Evolutionary conservation across 768 basidiomycete genomes (phyloP).

Genomic region (Tulasnella sp.): DNA sequence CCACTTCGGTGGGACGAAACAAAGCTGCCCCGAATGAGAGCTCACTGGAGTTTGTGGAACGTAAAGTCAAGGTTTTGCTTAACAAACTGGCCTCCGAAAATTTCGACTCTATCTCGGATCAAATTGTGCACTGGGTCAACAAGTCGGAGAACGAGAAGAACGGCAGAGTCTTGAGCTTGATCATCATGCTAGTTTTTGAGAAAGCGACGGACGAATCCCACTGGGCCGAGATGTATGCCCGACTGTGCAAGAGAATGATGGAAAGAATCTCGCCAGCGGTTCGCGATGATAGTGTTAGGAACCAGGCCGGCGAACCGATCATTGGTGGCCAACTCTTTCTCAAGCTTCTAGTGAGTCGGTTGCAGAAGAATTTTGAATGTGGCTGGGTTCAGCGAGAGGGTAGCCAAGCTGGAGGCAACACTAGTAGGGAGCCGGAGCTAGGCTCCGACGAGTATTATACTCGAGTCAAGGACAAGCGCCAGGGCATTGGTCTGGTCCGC

Average conservation of each 20-base stretch:
- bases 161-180: slow-evolving; percentile 44
- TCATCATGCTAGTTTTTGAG: slow-evolving; percentile 46
- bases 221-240: slow-evolving; percentile 48
- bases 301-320: slow-evolving; percentile 38
- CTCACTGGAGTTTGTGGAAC: slow-evolving; percentile 42
- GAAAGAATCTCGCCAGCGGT: slow-evolving; percentile 40
- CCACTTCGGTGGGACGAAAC: slow-evolving; percentile 32
- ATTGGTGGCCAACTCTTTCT: slow-evolving; percentile 45
- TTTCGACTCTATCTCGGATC: slow-evolving; percentile 46
- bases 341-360: slow-evolving; percentile 46
- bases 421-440: slow-evolving; percentile 38
- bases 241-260: slow-evolving; percentile 43
- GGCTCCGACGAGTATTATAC: slow-evolving; percentile 40
- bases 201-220: slow-evolving; percentile 50
- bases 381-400: slow-evolving; percentile 71
- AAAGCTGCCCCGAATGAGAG: background rate
- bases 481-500: slow-evolving; percentile 45
- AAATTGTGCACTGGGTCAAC: slow-evolving; percentile 48
- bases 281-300: slow-evolving; percentile 38
- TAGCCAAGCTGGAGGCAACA: slow-evolving; percentile 30
- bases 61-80: slow-evolving; percentile 48
- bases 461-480: slow-evolving; percentile 46
- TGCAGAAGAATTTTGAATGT: slow-evolving; percentile 47
- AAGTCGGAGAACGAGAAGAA: slow-evolving; percentile 43
- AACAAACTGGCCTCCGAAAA: slow-evolving; percentile 50